Percentiles rank a stretch among this genome's conserved stretches.
phyloP scores from a whole-genome alignment of 176 grass and related monocot species.

The Aegilops umbellulata region DNA sequence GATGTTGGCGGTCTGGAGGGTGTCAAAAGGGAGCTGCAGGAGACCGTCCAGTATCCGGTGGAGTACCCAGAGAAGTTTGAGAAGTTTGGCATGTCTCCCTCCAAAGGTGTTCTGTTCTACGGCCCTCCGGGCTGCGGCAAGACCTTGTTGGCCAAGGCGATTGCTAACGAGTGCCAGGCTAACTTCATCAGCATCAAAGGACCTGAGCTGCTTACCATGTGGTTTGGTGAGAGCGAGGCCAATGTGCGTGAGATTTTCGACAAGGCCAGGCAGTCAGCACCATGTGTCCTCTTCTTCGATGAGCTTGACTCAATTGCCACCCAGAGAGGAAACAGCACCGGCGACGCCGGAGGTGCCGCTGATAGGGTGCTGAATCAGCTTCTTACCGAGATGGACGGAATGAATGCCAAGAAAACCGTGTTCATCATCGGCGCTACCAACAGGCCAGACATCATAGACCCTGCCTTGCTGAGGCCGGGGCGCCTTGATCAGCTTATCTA shows the following conservation, averaged over 20 bases:
- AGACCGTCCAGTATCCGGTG: no score
- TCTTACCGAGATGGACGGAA: no score
- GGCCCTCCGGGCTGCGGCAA: no score
- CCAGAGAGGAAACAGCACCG: conserved; percentile 63
- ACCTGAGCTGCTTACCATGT: conserved; percentile 34
- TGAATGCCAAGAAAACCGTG: no score
- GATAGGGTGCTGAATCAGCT: no score
- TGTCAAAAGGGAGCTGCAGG: conserved; percentile 1
- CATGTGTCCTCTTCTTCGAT: conserved; percentile 78
- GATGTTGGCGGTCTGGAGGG: conserved; percentile 66
- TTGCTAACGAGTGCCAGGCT: no score
- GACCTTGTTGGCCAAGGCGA: no score
- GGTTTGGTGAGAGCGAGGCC: conserved; percentile 91
- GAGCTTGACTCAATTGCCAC: conserved; percentile 88
- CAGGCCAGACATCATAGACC: conserved; percentile 27
- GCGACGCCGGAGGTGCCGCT: conserved; percentile 1
- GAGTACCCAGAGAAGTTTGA: no score
- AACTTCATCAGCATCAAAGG: no score
- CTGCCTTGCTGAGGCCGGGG: conserved; percentile 72
- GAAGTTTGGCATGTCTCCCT: no score
- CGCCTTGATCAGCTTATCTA: conserved; percentile 38
- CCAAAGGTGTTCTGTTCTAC: no score
- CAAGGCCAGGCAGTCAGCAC: conserved; percentile 57
- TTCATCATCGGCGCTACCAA: no score
- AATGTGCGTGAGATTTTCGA: conserved; percentile 30